phyloP scores from a whole-genome alignment of 1,284 basidiomycete genomes.

The Waitea zeae region DNA sequence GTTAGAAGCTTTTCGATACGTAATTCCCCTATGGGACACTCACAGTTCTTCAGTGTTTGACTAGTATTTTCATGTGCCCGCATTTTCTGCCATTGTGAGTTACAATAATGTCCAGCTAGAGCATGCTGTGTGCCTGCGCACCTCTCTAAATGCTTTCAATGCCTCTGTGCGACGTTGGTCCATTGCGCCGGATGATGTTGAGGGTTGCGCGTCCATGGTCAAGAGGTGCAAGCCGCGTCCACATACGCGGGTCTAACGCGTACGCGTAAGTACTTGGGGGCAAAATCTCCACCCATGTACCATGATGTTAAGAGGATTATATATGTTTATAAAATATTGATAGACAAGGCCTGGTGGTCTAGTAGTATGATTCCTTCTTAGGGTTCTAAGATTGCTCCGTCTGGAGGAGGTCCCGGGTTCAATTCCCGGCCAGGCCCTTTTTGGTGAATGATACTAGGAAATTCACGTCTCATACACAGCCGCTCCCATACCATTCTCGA shows the following conservation, averaged over 20 bases:
- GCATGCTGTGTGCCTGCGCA: constrained; percentile 13
- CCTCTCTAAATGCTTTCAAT: constrained; percentile 52
- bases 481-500: too few species aligned
- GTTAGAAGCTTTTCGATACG: neutral
- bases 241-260: too few species aligned
- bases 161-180: constrained; percentile 48
- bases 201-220: constrained; percentile 32
- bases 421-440: constrained; percentile 27
- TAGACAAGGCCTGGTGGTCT: constrained; percentile 5
- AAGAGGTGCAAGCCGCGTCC: neutral
- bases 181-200: constrained; percentile 34
- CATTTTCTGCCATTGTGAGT: constrained; percentile 55
- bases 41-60: constrained; percentile 76
- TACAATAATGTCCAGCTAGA: neutral
- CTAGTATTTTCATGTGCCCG: constrained; percentile 70
- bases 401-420: constrained; percentile 25
- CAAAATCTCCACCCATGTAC: too few species aligned
- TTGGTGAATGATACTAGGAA: too few species aligned
- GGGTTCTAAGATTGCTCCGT: neutral
- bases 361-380: constrained; percentile 5
- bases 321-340: too few species aligned
- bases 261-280: too few species aligned
- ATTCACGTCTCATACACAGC: too few species aligned
- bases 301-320: too few species aligned
- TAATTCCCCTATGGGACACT: constrained; percentile 13